These are phyloP conservation scores for Aspergillus pseudotamarii DNA, from an alignment of 2,329 filamentous ascomycete species.

Conservation along the genomic window DNA sequence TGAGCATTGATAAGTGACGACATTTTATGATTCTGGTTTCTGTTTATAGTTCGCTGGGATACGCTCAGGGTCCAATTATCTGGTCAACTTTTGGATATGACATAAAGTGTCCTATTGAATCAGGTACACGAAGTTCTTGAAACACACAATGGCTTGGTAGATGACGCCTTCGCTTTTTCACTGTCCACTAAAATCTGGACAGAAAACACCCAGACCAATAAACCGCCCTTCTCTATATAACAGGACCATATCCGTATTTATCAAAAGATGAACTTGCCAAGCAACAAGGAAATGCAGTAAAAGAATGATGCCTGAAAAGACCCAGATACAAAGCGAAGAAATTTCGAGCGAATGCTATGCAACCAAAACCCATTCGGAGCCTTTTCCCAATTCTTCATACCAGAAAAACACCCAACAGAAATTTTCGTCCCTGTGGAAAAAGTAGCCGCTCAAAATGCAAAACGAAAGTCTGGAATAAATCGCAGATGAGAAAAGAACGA, in stretches of 20 bases:
- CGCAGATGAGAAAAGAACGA: conserved; percentile 12
- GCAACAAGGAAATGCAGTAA: conserved; percentile 1
- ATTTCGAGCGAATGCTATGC: conserved; percentile 16
- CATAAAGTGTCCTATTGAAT: background rate
- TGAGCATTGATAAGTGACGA: background rate
- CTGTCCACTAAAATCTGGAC: background rate
- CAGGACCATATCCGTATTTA: conserved; percentile 3
- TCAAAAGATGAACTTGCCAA: conserved; percentile 10
- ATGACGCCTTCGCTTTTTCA: background rate
- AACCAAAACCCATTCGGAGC: conserved; percentile 17
- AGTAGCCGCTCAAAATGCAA: conserved; percentile 31
- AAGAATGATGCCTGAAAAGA: conserved; percentile 7
- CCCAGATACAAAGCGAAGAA: conserved; percentile 13
- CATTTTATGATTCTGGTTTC: background rate
- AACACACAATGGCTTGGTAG: background rate
- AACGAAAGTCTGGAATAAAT: conserved; percentile 11
- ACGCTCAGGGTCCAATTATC: background rate
- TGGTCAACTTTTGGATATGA: background rate
- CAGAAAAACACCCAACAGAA: conserved; percentile 20
- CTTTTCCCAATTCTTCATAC: conserved; percentile 22
- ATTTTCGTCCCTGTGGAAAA: conserved; percentile 22
- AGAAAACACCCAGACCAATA: background rate
- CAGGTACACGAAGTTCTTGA: background rate
- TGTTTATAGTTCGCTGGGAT: background rate
- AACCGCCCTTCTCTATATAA: conserved; percentile 11